Conservation (phyloP, 2,329 filamentous ascomycete genomes). For the Penicillium sp. region DNA sequence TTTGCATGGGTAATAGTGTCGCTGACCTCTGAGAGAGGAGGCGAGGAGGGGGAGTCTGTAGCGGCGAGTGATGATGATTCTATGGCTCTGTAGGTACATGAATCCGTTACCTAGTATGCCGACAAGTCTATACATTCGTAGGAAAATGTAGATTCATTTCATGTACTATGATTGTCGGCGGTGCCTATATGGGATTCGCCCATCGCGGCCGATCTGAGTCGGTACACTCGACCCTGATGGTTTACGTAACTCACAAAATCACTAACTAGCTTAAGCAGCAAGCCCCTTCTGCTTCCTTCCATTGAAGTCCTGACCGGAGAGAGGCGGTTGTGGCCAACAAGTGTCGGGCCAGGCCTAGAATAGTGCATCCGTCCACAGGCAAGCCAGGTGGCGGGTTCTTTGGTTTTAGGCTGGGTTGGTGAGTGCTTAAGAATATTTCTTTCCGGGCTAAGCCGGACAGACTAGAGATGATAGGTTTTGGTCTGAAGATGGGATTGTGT, state of each 20-base stretch:
- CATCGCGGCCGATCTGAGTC: background rate
- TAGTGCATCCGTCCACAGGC: conserved; percentile 22
- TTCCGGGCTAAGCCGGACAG: conserved; percentile 15
- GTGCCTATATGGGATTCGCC: background rate
- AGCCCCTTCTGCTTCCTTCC: conserved; percentile 6
- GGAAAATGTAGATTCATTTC: background rate
- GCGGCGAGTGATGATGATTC: no score
- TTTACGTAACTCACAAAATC: background rate
- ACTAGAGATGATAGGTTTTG: no score
- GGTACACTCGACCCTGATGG: background rate
- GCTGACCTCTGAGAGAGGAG: background rate
- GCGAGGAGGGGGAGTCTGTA: background rate
- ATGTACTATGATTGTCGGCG: background rate
- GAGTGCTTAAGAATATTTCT: conserved; percentile 19
- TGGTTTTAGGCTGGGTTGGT: conserved; percentile 2
- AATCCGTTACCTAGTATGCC: background rate
- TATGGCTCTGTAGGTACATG: background rate
- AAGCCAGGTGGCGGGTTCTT: conserved; percentile 18
- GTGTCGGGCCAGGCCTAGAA: conserved; percentile 21
- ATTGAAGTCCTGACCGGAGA: conserved; percentile 27
- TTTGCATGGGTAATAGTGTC: conserved; percentile 6
- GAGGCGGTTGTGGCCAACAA: conserved; percentile 15
- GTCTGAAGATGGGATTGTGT: background rate
- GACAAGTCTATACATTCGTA: background rate
- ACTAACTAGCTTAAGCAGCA: background rate